These are phyloP conservation scores for Pleurotus giganteus DNA, from an alignment of 768 basidiomycete species.

Conservation along the genomic window DNA sequence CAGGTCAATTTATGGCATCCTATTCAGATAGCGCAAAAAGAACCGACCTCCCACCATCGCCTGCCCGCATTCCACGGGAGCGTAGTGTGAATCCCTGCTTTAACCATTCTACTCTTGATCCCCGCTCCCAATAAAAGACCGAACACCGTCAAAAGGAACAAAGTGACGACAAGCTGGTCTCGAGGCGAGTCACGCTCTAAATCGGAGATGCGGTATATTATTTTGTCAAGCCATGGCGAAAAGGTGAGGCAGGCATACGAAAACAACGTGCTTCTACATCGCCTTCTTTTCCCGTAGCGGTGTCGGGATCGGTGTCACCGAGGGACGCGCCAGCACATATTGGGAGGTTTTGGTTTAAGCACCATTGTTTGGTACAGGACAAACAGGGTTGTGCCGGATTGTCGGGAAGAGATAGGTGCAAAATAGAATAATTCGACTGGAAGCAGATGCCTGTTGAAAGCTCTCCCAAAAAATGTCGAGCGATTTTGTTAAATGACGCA, in stretches of 20 bases:
- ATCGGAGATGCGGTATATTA: conserved; percentile 5
- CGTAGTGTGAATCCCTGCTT: conserved; percentile 67
- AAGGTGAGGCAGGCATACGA: conserved; percentile 53
- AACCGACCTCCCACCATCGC: conserved; percentile 83
- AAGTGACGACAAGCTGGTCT: conserved; percentile 89
- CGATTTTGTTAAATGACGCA: conserved; percentile 24
- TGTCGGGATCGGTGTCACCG: conserved; percentile 89
- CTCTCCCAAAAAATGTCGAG: conserved; percentile 10
- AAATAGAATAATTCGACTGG: conserved; percentile 79
- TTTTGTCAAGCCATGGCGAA: not conserved
- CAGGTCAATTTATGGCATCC: conserved; percentile 1
- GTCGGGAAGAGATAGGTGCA: conserved; percentile 77
- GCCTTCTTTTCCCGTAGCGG: conserved; percentile 91
- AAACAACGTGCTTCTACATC: conserved; percentile 96
- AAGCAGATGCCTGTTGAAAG: conserved; percentile 81
- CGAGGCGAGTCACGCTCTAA: conserved; percentile 93
- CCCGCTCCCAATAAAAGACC: conserved; percentile 83
- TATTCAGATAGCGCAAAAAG: conserved; percentile 12
- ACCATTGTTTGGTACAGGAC: conserved; percentile 95
- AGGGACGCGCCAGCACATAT: conserved; percentile 81
- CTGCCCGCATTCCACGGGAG: conserved; percentile 61
- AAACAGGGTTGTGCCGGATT: conserved; percentile 88
- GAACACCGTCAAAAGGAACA: conserved; percentile 86
- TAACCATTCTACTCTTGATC: conserved; percentile 78
- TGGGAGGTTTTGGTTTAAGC: conserved; percentile 83